Base-by-base conservation (phyloP, 2,329 filamentous ascomycete genomes). In the Colletotrichum orbiculare region DNA sequence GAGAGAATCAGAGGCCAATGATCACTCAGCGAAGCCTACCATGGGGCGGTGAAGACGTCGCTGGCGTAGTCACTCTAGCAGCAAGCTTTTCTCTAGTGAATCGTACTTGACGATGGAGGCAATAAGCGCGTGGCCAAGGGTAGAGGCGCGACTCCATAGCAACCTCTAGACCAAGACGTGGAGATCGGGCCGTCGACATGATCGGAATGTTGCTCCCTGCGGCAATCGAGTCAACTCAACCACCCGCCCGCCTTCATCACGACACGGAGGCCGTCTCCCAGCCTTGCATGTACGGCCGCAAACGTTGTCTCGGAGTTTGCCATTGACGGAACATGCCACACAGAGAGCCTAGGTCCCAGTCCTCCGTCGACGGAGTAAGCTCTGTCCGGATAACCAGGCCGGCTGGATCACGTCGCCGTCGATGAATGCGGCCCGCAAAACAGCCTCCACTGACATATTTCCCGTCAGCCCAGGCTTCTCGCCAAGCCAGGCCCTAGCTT, bases 361-460 rank as follows among this genome's bases (percentile, higher is more conserved):
- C 17, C 13, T 8, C 9, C 7, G 35, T 37, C 47, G 25, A 53
- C 41, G 9, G 25, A n/a, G 42, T 12, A 53, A 38, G 52, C 52
- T 53, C 46, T 25, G 12, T 53, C 47, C 33, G 25, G 12, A 46
- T 46, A 42, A 62, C 42, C 41, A 50, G 53, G 52, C 52, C n/a
- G 39, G 34, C 58, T 47, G 13, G 10, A 13, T 25, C 45, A 13
- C 15, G 7, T 46, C 41, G 25, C 41, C 13, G 42, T 65, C 35
- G 62, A 52, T 48, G 62, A 38, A 65, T 65, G 58, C 62, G 58
- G 62, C 47, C 58, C 52, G 63, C 58, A 13, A 37, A 13, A 33
- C 8, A 39, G 37, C 35, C 33, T 59, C 41, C 47, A 47, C 46
- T 57, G 52, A 48, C 50, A 53, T 65, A 52, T 52, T 53, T 50